A percentile compares a stretch with the other conserved stretches of the same genome.
Conservation (phyloP, 768 basidiomycete genomes). For the Boletus coccyginus region DNA sequence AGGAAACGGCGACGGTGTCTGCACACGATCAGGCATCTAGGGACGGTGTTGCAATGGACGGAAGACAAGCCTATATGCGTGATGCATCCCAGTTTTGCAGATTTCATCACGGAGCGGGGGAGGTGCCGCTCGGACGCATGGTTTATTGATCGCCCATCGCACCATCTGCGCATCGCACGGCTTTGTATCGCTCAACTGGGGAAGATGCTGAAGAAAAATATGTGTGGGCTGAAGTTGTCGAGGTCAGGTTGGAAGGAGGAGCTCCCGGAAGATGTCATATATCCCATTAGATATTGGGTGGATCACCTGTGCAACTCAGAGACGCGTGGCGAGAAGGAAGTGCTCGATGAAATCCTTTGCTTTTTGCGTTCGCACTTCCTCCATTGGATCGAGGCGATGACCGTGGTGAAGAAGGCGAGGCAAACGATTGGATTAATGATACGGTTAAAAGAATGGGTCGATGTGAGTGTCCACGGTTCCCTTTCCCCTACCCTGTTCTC, state of each 20-base stretch:
- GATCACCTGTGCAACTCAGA: slow-evolving; percentile 26
- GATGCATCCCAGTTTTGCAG: slow-evolving; percentile 34
- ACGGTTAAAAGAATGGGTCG: slow-evolving; percentile 26
- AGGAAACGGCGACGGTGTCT: slow-evolving; percentile 24
- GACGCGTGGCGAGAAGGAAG: not conserved
- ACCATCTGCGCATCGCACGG: slow-evolving; percentile 22
- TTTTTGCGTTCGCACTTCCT: slow-evolving; percentile 28
- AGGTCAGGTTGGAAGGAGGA: slow-evolving; percentile 10
- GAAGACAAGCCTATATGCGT: slow-evolving; percentile 28
- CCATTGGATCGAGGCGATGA: slow-evolving; percentile 35
- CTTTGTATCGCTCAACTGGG: slow-evolving; percentile 23
- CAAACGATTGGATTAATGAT: slow-evolving; percentile 30
- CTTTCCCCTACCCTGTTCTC: not conserved
- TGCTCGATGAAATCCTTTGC: slow-evolving; percentile 12
- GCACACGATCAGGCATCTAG: slow-evolving; percentile 29
- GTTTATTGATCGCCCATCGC: slow-evolving; percentile 26
- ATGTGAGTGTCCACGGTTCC: slow-evolving; percentile 11
- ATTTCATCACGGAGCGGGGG: slow-evolving; percentile 32
- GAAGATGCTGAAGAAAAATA: slow-evolving; percentile 23
- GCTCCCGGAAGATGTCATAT: slow-evolving; percentile 26
- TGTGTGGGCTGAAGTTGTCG: slow-evolving; percentile 22
- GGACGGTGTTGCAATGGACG: slow-evolving; percentile 27
- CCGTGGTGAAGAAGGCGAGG: slow-evolving; percentile 29
- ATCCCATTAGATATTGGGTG: slow-evolving; percentile 28
- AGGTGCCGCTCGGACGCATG: slow-evolving; percentile 29